These are phyloP conservation scores for Uncinocarpus reesii DNA, from an alignment of 2,329 filamentous ascomycete genomes.

Conservation along the genomic window DNA sequence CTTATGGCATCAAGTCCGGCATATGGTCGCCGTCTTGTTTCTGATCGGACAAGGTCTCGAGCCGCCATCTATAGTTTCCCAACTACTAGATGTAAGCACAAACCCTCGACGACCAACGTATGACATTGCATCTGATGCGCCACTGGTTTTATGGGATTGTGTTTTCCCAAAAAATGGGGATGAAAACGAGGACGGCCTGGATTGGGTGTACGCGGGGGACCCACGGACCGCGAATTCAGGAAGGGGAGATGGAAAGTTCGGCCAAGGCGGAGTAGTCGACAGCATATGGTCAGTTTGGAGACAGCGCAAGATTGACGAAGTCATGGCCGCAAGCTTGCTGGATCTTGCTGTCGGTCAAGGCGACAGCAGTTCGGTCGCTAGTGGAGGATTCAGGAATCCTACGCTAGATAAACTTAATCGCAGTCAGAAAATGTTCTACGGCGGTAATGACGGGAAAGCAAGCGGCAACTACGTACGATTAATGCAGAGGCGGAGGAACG, in stretches of 20 bases:
- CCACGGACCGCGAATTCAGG: constrained; percentile 34
- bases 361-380: constrained; percentile 25
- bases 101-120: constrained; percentile 74
- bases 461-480: constrained; percentile 50
- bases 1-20: constrained; percentile 94
- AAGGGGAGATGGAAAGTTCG: constrained; percentile 51
- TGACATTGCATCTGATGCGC: constrained; percentile 79
- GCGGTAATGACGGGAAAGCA: constrained; percentile 44
- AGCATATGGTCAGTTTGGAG: constrained; percentile 77
- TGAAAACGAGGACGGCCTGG: constrained; percentile 55
- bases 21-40: constrained; percentile 90
- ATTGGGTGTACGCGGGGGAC: constrained; percentile 73
- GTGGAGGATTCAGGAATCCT: constrained; percentile 20
- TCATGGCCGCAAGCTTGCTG: constrained; percentile 65
- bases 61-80: constrained; percentile 57
- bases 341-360: constrained; percentile 46
- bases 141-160: constrained; percentile 93
- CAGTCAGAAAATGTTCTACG: constrained; percentile 49
- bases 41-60: constrained; percentile 83
- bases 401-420: constrained; percentile 24
- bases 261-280: constrained; percentile 56
- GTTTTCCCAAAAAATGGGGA: constrained; percentile 56
- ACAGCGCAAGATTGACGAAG: constrained; percentile 77
- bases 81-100: constrained; percentile 61
- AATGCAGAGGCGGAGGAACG: constrained; percentile 46